Conservation (phyloP, 164 flowering plant genomes). For the Piper betle region DNA sequence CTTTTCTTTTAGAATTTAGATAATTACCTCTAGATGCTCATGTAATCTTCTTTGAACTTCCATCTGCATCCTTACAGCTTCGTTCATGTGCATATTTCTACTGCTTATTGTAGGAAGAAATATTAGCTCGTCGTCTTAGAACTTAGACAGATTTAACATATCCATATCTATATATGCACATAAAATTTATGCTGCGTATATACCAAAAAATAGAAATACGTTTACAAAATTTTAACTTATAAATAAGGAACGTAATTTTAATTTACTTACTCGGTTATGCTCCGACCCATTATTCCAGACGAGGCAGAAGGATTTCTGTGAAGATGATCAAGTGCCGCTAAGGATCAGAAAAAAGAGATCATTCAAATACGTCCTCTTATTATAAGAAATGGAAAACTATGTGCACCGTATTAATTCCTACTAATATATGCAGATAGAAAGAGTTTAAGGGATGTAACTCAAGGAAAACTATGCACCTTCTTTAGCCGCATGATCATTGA, state of each 20-base stretch:
- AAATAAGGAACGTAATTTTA: not conserved
- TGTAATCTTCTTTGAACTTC: slow-evolving; percentile 95
- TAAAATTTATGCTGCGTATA: too few species aligned
- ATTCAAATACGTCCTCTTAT: not conserved
- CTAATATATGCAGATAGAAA: too few species aligned
- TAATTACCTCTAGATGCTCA: slow-evolving; percentile 83
- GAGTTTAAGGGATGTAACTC: not conserved
- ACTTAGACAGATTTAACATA: slow-evolving; percentile 1
- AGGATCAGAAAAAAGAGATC: slow-evolving; percentile 11
- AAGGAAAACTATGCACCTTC: slow-evolving; percentile 37
- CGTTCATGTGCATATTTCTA: slow-evolving; percentile 45
- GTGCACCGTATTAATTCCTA: not conserved
- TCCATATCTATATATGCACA: not conserved
- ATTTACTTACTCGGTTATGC: slow-evolving; percentile 70
- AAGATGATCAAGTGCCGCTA: slow-evolving; percentile 51
- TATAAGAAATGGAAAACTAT: too few species aligned
- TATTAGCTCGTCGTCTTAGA: not conserved
- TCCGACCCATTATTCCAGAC: slow-evolving; percentile 56
- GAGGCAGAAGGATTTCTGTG: slow-evolving; percentile 71
- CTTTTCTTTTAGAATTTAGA: not conserved
- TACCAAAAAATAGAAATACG: too few species aligned
- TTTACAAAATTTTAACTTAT: too few species aligned
- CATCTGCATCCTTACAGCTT: slow-evolving; percentile 85
- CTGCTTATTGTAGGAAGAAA: slow-evolving; percentile 1
- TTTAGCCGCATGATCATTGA: slow-evolving; percentile 79